Evolutionary conservation across 1,284 basidiomycete genomes (phyloP), one percentile per base, ranked within the genome.

Genomic region (Tremellales sp.): DNA sequence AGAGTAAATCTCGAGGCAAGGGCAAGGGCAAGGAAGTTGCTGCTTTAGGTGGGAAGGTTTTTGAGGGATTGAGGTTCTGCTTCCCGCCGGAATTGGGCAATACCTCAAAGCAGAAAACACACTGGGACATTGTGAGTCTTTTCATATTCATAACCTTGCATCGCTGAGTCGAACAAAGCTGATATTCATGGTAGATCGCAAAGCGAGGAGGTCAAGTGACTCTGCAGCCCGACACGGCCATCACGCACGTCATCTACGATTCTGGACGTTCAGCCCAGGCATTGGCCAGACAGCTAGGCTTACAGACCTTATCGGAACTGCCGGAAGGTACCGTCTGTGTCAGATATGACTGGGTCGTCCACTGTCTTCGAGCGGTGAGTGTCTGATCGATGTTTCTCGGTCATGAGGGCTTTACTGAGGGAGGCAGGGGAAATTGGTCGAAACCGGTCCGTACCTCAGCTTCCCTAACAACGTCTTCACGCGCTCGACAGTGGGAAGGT

Each of bases 181-280:
- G 31, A 12, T n/a, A n/a, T n/a, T n/a, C n/a, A n/a, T 10, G 0
- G 7, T 46, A 69, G 70, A 67, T 72, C 6, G 24, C 53, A 1
- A 56, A 63, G 21, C 51, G 64, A 2, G 67, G 64, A 3, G 70
- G 67, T 2, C 37, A 56, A 2, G 65, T 66, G 23, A 56, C 59
- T 10, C 40, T 67, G 1, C 56, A 63, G n/a, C 61, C 67, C 1
- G 66, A 72, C 45, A 70, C 64, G 7, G 62, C 68, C 6, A 60
- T 67, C 39, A 70, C 68, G 2, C 68, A 72, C 33, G 65, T 72
- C 22, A 62, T 72, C 21, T 62, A 62, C 35, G 66, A 72, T 43
- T 36, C 50, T 1, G 60, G 60, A 3, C 40, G 39, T 4, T 57
- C 57, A 3, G 54, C 57, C 1, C 60, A 61, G 0, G 8, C 44